Base-by-base conservation (phyloP, 495 filamentous ascomycete genomes). In the Chaetomium tenue region DNA sequence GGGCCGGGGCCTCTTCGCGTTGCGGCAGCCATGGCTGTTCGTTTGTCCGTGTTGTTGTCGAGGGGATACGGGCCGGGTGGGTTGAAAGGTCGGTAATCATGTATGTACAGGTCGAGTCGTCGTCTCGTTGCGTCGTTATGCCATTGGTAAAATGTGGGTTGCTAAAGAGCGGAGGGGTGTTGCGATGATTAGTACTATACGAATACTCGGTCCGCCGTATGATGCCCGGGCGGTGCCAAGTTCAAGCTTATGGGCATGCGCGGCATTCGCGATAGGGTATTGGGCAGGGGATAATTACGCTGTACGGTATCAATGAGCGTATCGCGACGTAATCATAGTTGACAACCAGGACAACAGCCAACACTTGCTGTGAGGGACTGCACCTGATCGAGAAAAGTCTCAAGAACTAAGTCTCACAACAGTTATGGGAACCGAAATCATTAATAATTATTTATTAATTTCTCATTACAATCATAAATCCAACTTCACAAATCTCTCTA, bases 121-220 rank as follows among this genome's bases (percentile, higher is more conserved):
- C 4, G 33, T 8, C 15, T 52, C 59, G 59, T 52, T 33, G 42
- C 46, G 46, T 40, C 46, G 59, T 61, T 37, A 61, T 61, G 59
- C n/a, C 59, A 52, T 52, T 61, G n/a, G 26, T 11, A 22, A 37
- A 20, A 25, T 2, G 46, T n/a, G 20, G n/a, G 46, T 23, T 50
- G n/a, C 20, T 23, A 20, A 12, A n/a, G 25, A 30, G 25, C 28
- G 26, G 52, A 16, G 26, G 33, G 26, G 18, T 37, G 28, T 37
- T 16, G 2, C 20, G 28, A 33, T 11, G 28, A 55, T 37, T 4
- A 20, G 16, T 9, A 26, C 28, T 6, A 30, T 3, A 20, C 26
- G 26, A 6, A n/a, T n/a, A n/a, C n/a, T n/a, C n/a, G 28, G 22
- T 15, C 7, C 44, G 44, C 44, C 7, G n/a, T 46, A 37, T 11